phyloP scores from a whole-genome alignment of 768 basidiomycete genomes.

The Rhizopogon vinicolor region DNA sequence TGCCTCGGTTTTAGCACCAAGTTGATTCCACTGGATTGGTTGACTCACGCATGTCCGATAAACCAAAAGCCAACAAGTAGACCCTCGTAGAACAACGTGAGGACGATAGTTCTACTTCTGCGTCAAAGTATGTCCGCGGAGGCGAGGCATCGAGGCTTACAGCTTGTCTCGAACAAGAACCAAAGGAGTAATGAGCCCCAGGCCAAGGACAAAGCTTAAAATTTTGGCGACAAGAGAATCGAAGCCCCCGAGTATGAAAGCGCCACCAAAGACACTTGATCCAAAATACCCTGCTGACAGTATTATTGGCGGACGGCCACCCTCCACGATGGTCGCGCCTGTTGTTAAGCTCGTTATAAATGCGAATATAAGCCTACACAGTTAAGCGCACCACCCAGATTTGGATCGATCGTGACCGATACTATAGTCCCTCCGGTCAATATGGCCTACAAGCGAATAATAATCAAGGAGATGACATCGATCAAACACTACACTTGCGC shows the following conservation, averaged over 20 bases:
- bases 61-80: conserved; percentile 94
- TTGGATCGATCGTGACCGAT: conserved; percentile 81
- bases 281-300: conserved; percentile 80
- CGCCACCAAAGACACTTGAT: conserved; percentile 74
- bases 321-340: conserved; percentile 54
- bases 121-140: conserved; percentile 8
- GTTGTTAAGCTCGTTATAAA: not conserved
- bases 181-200: conserved; percentile 83
- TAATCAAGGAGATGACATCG: not conserved
- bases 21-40: not conserved
- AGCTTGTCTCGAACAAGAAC: conserved; percentile 86
- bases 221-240: conserved; percentile 90
- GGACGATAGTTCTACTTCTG: conserved; percentile 67
- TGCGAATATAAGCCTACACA: not conserved
- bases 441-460: conserved; percentile 48
- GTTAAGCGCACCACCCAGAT: conserved; percentile 64
- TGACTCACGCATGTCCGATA: conserved; percentile 79
- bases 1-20: conserved; percentile 23
- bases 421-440: conserved; percentile 74
- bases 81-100: conserved; percentile 80
- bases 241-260: conserved; percentile 82
- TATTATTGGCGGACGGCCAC: conserved; percentile 67
- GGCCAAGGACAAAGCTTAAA: conserved; percentile 84
- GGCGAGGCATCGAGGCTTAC: conserved; percentile 40
- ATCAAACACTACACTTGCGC: conserved; percentile 5